Base-by-base conservation (phyloP, 2,329 filamentous ascomycete species). In the Metarhizium rileyi region DNA sequence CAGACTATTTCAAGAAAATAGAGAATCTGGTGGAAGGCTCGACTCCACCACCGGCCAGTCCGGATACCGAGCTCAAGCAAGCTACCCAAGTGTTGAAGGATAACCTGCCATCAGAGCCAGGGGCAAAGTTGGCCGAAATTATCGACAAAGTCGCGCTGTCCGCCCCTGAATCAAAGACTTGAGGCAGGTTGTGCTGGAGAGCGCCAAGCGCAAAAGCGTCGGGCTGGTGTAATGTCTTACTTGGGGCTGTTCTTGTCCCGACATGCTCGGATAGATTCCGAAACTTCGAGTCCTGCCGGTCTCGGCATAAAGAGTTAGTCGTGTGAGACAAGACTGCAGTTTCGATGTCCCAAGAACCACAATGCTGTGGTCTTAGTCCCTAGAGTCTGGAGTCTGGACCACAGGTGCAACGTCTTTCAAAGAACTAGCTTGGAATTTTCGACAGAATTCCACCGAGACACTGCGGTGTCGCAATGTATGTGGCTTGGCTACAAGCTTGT, bases 1-100 rank as follows among this genome's bases (percentile, higher is more conserved):
- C 67, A 48, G 67, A 71, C 45, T 63, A 60, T 48, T 62, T 70
- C 50, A 67, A 65, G 55, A 61, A 57, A 26, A 62, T 69, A 38
- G 68, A 65, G 25, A 65, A 68, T 18, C 59, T 69, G 46, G 52
- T 68, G 9, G 70, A 67, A 45, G 63, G 63, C 10, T 62, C 62
- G 5, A 56, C 46, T 10, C 36, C 44, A 25, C 55, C 53, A 23
- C 52, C 52, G 14, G 44, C 54, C 1, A 33, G 47, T 12, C 18
- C 54, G 27, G 53, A 52, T 41, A 35, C 55, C 8, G 50, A 50
- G 35, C 28, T 48, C 12, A 48, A 52, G 35, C 52, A 54, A 20
- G 54, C 56, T 35, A 54, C 49, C 20, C 49, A 49, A 3, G 41
- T 43, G 7, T 27, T 55, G 7, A 44, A 48, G 28, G 42, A 42